These are phyloP conservation scores for Micromonas commoda DNA, from an alignment of 139 green algal species.

Conservation along the genomic window DNA sequence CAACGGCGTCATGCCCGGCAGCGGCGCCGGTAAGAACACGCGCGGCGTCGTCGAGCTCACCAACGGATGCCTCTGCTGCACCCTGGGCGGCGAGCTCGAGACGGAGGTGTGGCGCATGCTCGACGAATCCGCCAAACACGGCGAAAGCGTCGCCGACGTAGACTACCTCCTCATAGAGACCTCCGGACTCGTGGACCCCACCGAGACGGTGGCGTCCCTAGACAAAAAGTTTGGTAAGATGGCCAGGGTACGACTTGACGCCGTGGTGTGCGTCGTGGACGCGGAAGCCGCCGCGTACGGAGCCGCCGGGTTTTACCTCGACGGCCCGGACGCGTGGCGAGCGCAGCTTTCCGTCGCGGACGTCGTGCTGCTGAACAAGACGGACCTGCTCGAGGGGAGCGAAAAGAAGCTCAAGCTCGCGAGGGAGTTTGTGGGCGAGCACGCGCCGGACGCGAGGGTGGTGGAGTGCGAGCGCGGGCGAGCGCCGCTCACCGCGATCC, in stretches of 20 bases:
- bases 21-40: constrained; percentile 4
- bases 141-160: neutral
- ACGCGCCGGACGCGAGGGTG: neutral
- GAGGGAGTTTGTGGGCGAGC: neutral
- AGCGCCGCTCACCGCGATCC: neutral
- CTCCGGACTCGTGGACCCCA: constrained; percentile 16
- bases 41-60: constrained; percentile 54
- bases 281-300: neutral
- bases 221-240: constrained; percentile 11
- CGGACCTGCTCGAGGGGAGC: constrained; percentile 43
- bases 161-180: constrained; percentile 24
- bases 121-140: neutral
- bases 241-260: neutral
- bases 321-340: neutral
- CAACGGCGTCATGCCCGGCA: too few relatives aligned
- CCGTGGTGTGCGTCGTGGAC: constrained; percentile 22
- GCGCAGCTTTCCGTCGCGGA: constrained; percentile 61
- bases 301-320: neutral
- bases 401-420: neutral
- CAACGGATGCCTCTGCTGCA: constrained; percentile 86
- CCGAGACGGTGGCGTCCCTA: constrained; percentile 1
- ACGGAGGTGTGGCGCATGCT: neutral
- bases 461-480: neutral
- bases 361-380: constrained; percentile 68
- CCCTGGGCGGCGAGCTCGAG: constrained; percentile 59